These are phyloP conservation scores for Macrophomina tecta DNA, from an alignment of 2,329 filamentous ascomycete species.

Conservation along the genomic window DNA sequence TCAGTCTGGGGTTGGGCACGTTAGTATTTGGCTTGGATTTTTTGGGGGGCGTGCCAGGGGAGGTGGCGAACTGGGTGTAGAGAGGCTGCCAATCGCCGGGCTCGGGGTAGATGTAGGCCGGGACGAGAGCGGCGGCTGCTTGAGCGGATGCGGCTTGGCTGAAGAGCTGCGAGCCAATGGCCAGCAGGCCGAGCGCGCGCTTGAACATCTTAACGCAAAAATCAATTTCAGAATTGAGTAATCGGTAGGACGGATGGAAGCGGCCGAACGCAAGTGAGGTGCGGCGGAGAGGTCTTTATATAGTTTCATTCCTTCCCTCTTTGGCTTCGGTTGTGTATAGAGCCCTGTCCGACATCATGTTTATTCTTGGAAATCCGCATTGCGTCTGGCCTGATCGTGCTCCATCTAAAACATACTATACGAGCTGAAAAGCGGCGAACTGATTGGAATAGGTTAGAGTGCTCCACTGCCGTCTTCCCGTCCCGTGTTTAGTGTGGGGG, in stretches of 20 bases:
- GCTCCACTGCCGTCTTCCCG: neutral
- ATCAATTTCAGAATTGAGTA: too few relatives aligned
- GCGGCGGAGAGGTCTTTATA: neutral
- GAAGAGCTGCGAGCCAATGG: constrained; percentile 1
- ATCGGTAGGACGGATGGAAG: neutral
- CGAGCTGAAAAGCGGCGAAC: neutral
- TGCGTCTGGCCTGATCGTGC: neutral
- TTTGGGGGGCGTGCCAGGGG: too few relatives aligned
- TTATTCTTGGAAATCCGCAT: neutral
- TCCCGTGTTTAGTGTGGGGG: constrained; percentile 17
- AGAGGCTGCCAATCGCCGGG: neutral
- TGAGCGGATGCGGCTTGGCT: neutral
- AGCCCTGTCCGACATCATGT: neutral
- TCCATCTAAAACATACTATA: neutral
- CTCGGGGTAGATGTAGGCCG: constrained; percentile 7
- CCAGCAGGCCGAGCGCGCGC: neutral
- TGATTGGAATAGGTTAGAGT: neutral
- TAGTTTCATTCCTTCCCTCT: neutral
- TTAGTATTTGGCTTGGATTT: too few relatives aligned
- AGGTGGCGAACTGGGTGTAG: neutral
- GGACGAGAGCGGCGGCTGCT: constrained; percentile 2
- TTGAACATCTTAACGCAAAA: neutral
- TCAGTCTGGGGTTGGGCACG: neutral
- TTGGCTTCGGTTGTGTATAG: neutral
- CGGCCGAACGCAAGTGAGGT: neutral